Evolutionary conservation across 768 basidiomycete genomes (phyloP).

Genomic region (Tulasnella calospora): DNA sequence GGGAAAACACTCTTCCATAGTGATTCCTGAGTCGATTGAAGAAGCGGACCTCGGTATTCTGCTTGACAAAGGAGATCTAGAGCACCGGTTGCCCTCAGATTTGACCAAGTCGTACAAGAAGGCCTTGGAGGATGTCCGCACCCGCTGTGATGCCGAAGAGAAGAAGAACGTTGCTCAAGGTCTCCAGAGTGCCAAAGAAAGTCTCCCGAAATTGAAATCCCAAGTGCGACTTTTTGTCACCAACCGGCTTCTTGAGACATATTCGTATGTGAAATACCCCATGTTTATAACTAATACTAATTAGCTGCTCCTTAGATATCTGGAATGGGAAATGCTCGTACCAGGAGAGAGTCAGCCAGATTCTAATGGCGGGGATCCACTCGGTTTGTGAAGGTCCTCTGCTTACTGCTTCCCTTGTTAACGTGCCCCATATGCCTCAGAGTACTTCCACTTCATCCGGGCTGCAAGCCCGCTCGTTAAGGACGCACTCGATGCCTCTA

Average conservation of each 20-base stretch:
- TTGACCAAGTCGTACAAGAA: neutral
- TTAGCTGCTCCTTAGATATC: neutral
- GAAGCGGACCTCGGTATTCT: neutral
- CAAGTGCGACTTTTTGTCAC: neutral
- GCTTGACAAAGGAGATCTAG: neutral
- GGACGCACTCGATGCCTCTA: neutral
- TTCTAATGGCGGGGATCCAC: neutral
- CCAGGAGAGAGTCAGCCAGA: neutral
- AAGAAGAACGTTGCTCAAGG: neutral
- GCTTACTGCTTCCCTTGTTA: too few species aligned
- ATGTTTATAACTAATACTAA: neutral
- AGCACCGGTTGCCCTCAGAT: neutral
- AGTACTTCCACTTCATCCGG: neutral
- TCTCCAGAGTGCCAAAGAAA: neutral
- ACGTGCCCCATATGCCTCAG: neutral
- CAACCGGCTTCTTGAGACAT: neutral
- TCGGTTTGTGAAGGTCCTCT: neutral
- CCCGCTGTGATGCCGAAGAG: neutral
- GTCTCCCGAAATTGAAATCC: neutral
- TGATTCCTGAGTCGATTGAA: neutral
- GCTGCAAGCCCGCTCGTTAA: neutral
- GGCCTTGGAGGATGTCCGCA: neutral
- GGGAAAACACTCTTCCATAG: neutral
- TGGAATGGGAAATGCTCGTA: neutral
- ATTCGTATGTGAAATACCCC: neutral